phyloP scores from a whole-genome alignment of 2,329 filamentous ascomycete species.

The Beauveria varroae region DNA sequence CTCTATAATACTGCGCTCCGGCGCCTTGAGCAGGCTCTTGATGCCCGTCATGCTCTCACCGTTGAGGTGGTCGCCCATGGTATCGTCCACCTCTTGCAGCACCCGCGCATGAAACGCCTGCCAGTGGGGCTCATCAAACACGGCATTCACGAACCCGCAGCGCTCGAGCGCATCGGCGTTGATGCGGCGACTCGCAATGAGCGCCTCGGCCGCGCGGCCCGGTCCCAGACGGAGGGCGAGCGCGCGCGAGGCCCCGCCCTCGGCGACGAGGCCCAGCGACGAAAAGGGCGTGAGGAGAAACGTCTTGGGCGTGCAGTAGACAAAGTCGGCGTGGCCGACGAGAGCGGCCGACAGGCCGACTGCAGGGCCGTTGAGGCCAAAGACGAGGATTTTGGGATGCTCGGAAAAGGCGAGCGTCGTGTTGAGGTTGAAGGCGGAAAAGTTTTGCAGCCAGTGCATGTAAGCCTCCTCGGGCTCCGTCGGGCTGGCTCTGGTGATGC shows the following conservation, averaged over 20 bases:
- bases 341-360: slow-evolving; percentile 84
- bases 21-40: slow-evolving; percentile 72
- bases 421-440: slow-evolving; percentile 83
- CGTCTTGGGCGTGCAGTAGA: slow-evolving; percentile 74
- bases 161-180: slow-evolving; percentile 62
- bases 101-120: slow-evolving; percentile 65
- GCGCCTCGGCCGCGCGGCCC: slow-evolving; percentile 79
- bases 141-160: slow-evolving; percentile 78
- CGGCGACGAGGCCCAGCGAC: slow-evolving; percentile 80
- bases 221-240: slow-evolving; percentile 77
- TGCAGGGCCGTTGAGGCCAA: slow-evolving; percentile 84
- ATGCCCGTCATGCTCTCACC: slow-evolving; percentile 73
- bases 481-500: slow-evolving; percentile 39
- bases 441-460: slow-evolving; percentile 56
- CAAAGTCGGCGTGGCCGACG: slow-evolving; percentile 78
- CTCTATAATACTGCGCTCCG: slow-evolving; percentile 66
- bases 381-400: slow-evolving; percentile 88
- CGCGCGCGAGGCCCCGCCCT: slow-evolving; percentile 72
- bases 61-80: slow-evolving; percentile 71
- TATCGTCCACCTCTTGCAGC: slow-evolving; percentile 70
- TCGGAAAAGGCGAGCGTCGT: slow-evolving; percentile 84
- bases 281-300: slow-evolving; percentile 90
- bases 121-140: slow-evolving; percentile 61
- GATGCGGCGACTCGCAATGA: slow-evolving; percentile 83
- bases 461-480: slow-evolving; percentile 30